Evolutionary conservation across 331 rosid genomes (phyloP).

Genomic region (Quercus tomentella): DNA sequence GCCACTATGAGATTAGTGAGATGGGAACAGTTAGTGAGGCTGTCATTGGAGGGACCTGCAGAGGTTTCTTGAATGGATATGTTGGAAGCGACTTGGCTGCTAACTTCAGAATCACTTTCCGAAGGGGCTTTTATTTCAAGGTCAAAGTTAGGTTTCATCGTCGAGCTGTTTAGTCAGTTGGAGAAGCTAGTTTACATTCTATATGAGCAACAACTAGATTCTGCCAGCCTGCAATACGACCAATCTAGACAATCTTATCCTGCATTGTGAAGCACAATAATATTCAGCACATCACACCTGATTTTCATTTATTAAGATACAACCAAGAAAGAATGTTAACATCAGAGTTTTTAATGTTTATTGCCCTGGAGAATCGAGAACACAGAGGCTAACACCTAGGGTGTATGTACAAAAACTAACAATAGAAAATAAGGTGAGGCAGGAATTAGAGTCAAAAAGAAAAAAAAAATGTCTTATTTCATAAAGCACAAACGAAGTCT

Average conservation of each 20-base stretch:
- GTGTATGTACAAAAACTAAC: too few species aligned
- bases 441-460: background rate
- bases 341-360: background rate
- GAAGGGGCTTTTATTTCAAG: conserved; percentile 68
- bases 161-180: conserved; percentile 6
- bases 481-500: background rate
- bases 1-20: conserved; percentile 21
- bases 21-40: conserved; percentile 32
- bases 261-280: background rate
- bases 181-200: conserved; percentile 15
- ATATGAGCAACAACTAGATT: conserved; percentile 17
- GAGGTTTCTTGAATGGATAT: conserved; percentile 36
- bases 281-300: background rate
- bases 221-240: background rate
- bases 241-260: background rate
- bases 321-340: background rate
- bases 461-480: background rate
- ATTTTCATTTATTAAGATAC: background rate
- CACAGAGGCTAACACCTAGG: background rate
- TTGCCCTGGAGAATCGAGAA: background rate
- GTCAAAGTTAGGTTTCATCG: conserved; percentile 61
- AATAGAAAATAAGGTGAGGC: too few species aligned
- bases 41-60: conserved; percentile 44
- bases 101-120: conserved; percentile 62
- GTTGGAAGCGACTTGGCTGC: conserved; percentile 85